Evolutionary conservation across 306 rosid species (phyloP).

Genomic region (Glycyrrhiza uralensis): DNA sequence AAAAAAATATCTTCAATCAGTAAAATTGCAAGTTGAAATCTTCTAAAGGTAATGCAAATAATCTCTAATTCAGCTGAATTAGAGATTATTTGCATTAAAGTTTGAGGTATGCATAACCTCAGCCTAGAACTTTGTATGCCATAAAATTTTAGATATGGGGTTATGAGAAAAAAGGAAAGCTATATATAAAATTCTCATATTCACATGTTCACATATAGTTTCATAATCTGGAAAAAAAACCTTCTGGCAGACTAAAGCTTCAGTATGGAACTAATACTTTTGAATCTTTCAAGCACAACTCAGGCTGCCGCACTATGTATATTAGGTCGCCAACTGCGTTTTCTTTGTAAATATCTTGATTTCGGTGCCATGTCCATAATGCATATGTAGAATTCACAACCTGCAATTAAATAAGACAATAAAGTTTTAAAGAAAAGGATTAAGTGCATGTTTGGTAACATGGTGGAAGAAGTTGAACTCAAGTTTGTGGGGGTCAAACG

Average conservation of each 20-base stretch:
- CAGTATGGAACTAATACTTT: constrained; percentile 35
- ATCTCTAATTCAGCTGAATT: neutral
- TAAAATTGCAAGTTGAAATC: neutral
- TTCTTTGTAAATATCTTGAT: constrained; percentile 67
- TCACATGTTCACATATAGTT: neutral
- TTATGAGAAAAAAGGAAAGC: neutral
- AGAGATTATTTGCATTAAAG: too few species aligned
- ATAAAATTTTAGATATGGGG: neutral
- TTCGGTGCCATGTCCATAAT: constrained; percentile 92
- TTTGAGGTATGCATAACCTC: neutral
- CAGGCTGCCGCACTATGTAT: constrained; percentile 77
- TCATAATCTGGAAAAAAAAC: constrained; percentile 8
- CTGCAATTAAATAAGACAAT: constrained; percentile 36
- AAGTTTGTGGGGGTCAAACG: too few species aligned
- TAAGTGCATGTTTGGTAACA: too few species aligned
- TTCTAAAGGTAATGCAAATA: neutral
- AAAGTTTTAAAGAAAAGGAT: neutral
- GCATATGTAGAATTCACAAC: constrained; percentile 77
- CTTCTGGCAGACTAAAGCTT: neutral
- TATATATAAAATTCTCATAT: neutral
- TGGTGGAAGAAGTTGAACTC: too few species aligned
- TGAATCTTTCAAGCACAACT: constrained; percentile 45
- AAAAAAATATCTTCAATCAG: neutral
- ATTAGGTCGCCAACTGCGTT: constrained; percentile 68
- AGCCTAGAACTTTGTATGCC: neutral